These are phyloP conservation scores for Chenopodium album DNA, from an alignment of 148 eudicot genomes.

Conservation along the genomic window DNA sequence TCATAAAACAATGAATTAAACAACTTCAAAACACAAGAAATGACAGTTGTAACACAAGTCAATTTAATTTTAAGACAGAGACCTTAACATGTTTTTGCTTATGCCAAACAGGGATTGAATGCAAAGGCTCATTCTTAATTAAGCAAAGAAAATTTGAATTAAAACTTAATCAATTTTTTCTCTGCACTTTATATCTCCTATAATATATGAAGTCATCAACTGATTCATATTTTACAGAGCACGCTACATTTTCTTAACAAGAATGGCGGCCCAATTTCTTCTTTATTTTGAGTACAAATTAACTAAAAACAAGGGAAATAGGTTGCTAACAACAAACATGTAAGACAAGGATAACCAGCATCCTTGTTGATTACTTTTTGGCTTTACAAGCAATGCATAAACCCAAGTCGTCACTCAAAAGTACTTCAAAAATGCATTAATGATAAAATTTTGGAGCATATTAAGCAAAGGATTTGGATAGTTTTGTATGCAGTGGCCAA, in stretches of 20 bases:
- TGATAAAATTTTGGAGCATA: background rate
- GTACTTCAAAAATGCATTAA: background rate
- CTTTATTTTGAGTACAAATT: background rate
- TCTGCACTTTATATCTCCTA: background rate
- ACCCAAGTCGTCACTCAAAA: background rate
- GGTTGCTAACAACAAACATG: background rate
- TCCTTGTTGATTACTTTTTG: background rate
- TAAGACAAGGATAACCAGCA: background rate
- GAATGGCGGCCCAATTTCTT: background rate
- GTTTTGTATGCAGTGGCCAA: background rate
- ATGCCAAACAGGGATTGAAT: too few species aligned
- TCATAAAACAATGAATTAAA: slow-evolving; percentile 15
- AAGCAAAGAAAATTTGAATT: too few species aligned
- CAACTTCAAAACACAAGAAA: background rate
- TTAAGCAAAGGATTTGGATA: background rate
- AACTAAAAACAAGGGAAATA: background rate
- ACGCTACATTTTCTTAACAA: background rate
- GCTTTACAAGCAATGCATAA: background rate
- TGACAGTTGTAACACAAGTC: background rate
- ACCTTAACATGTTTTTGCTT: background rate
- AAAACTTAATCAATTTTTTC: too few species aligned
- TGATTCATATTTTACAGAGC: background rate
- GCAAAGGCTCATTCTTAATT: too few species aligned
- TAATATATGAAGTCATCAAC: background rate
- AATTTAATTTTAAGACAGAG: background rate